phyloP scores from a whole-genome alignment of 208 protist genomes.

The Trypanosoma conorhini region DNA sequence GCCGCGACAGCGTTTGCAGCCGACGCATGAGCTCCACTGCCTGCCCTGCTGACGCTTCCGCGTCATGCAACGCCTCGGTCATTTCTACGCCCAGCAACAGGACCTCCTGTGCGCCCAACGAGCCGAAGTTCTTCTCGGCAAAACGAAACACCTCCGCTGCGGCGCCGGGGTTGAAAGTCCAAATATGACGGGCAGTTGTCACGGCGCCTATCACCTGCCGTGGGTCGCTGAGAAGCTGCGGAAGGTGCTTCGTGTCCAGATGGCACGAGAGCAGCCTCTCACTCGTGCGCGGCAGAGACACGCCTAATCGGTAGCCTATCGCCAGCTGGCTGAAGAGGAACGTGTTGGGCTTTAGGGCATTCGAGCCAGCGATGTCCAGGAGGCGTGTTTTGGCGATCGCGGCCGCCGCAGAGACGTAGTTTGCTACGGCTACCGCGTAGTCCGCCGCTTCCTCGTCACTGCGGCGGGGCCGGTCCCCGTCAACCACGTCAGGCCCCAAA shows the following conservation, averaged over 20 bases:
- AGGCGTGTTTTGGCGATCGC: constrained; percentile 31
- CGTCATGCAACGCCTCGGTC: constrained; percentile 15
- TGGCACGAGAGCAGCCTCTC: constrained; percentile 30
- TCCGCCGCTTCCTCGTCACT: constrained; percentile 7
- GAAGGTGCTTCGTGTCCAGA: constrained; percentile 41
- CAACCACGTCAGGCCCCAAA: not conserved
- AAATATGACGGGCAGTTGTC: constrained; percentile 34
- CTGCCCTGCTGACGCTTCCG: not conserved
- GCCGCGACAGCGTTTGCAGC: constrained; percentile 1
- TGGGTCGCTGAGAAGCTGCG: constrained; percentile 37
- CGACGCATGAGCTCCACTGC: not conserved
- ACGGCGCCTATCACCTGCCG: constrained; percentile 46
- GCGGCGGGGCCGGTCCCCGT: not conserved
- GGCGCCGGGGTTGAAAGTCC: not conserved
- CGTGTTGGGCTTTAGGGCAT: constrained; percentile 46
- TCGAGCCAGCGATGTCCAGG: constrained; percentile 35
- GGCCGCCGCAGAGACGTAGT: constrained; percentile 9
- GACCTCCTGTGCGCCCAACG: constrained; percentile 50
- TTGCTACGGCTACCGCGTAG: constrained; percentile 13
- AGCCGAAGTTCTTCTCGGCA: constrained; percentile 35
- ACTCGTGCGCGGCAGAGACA: constrained; percentile 1
- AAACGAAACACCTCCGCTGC: constrained; percentile 35
- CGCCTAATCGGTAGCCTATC: constrained; percentile 32
- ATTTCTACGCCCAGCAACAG: constrained; percentile 47
- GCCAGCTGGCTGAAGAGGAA: constrained; percentile 64